Conservation (phyloP, 2,329 filamentous ascomycete species). For the Diaporthe sp. region DNA sequence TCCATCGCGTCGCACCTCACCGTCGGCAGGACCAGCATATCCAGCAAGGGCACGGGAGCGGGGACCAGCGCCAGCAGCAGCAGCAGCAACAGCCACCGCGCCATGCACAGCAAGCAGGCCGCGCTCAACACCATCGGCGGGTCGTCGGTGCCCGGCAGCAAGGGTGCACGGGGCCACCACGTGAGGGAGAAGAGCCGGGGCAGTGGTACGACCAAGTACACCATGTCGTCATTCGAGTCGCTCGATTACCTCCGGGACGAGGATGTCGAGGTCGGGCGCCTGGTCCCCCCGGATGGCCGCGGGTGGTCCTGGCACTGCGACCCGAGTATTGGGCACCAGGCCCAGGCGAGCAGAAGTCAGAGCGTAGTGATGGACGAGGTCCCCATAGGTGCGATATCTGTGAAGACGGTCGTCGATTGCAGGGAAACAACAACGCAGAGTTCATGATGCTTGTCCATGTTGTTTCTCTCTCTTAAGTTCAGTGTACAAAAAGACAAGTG, state of each 20-base stretch:
- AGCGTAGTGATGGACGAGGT: conserved; percentile 10
- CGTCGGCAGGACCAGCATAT: neutral
- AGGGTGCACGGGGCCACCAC: neutral
- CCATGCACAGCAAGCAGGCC: neutral
- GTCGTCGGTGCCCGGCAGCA: neutral
- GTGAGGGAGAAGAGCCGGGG: neutral
- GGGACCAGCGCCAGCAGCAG: neutral
- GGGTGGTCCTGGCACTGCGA: conserved; percentile 4
- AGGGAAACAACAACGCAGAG: neutral
- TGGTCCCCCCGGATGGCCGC: conserved; percentile 3
- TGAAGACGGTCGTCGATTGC: conserved; percentile 14
- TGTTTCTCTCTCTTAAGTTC: neutral
- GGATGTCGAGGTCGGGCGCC: conserved; percentile 15
- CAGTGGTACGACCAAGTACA: neutral
- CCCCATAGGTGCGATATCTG: neutral
- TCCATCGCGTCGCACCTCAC: conserved; percentile 17
- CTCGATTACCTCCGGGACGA: neutral
- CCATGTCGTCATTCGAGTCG: conserved; percentile 15
- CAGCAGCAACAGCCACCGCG: neutral
- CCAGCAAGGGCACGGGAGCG: neutral
- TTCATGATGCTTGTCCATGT: neutral
- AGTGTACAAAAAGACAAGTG: neutral
- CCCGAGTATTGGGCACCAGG: neutral
- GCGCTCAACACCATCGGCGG: conserved; percentile 24
- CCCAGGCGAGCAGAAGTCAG: conserved; percentile 13